Evolutionary conservation across 257 asterid genomes (phyloP), one percentile per base, ranked within the genome.

Genomic region (Craterostigma plantagineum): DNA sequence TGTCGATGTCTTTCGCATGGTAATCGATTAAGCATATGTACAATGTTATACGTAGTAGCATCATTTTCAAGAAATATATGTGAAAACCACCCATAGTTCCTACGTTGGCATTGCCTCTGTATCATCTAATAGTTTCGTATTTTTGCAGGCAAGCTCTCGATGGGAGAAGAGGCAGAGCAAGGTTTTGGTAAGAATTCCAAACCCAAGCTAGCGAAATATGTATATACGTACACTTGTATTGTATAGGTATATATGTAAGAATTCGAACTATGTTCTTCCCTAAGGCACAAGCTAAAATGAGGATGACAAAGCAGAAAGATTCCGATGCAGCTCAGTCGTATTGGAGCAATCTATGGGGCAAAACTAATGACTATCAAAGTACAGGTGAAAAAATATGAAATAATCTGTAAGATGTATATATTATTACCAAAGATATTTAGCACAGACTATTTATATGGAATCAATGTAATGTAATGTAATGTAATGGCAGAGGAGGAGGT

Each of bases 321-420:
- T 77, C 90, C 18, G 81, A 50, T 47, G 68, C 70, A 59, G 34
- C 73, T 49, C 77, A 71, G 38, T 39, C 77, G 18, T 63, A 61
- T 37, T 90, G 98, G 98, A 65, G 56, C 67, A 64, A 82, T 56
- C 61, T 83, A 15, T 79, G 95, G 99, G 92, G 80, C 47, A 73
- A 66, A n/a, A 15, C 68, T 9, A 63, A 63, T 53, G 70, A 63
- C 40, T 58, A 69, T 27, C 56, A 64, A 30, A 60, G 51, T 39
- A 59, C 65, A 55, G 93, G 93, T 73, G 42, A 50, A 23, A 18
- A 17, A 42, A 42, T 4, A 9, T 42, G 1, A 8, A n/a, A 35
- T 10, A n/a, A n/a, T n/a, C n/a, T 35, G 3, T 35, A n/a, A 35
- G 40, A 9, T 9, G 40, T n/a, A 35, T n/a, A 35, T 40, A 40